Percentiles rank a stretch among this genome's conserved stretches.
phyloP scores from a whole-genome alignment of 2,329 filamentous ascomycete genomes.

The Pyrenophora graminea region DNA sequence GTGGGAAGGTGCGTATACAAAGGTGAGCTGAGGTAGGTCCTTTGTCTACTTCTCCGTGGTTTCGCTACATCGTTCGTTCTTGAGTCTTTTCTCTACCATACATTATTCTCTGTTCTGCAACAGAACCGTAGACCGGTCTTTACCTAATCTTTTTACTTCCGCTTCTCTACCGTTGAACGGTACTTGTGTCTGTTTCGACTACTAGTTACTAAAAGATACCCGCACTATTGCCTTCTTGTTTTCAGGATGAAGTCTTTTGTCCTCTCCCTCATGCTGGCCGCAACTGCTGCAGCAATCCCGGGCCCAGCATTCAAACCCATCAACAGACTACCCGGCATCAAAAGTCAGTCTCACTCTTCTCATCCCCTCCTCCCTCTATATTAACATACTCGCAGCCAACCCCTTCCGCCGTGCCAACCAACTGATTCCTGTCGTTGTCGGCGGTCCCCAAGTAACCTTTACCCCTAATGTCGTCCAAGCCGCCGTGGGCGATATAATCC shows the following conservation, averaged over 20 bases:
- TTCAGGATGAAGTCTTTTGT: constrained; percentile 22
- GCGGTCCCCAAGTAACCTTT: constrained; percentile 37
- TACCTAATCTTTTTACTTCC: constrained; percentile 22
- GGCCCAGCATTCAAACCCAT: constrained; percentile 8
- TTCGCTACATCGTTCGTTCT: neutral
- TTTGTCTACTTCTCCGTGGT: constrained; percentile 1
- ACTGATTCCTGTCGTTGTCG: constrained; percentile 38
- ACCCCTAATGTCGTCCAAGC: constrained; percentile 34
- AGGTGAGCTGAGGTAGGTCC: too few species aligned
- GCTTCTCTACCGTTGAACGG: constrained; percentile 32
- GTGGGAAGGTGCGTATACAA: too few species aligned
- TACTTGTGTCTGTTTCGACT: constrained; percentile 6
- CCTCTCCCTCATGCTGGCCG: constrained; percentile 17
- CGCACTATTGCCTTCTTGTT: neutral
- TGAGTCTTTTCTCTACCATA: constrained; percentile 21
- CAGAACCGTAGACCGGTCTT: constrained; percentile 32
- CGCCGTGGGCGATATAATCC: constrained; percentile 36
- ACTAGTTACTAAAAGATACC: constrained; percentile 3
- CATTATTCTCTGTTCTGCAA: constrained; percentile 16
- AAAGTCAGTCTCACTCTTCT: neutral
- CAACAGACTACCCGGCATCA: constrained; percentile 6
- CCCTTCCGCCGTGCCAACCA: constrained; percentile 28
- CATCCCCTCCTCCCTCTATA: neutral
- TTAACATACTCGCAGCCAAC: constrained; percentile 15
- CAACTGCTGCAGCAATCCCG: constrained; percentile 23